Base-by-base conservation (phyloP, 768 basidiomycete species). In the Sporobolomyces phaffii region DNA sequence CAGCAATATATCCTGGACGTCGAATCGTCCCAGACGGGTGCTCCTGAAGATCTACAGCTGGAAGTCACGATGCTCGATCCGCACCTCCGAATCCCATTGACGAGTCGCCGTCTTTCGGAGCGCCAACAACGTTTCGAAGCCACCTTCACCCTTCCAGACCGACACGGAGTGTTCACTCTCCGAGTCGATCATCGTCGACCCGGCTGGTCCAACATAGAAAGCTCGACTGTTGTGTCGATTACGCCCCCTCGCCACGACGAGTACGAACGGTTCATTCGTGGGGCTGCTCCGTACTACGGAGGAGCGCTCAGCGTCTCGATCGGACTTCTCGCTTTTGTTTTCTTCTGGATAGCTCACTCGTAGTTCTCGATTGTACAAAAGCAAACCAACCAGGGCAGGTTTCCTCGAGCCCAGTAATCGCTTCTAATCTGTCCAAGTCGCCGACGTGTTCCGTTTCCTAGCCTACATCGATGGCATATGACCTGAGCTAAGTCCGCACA, bases 11-110 rank as follows among this genome's bases (percentile, higher is more conserved):
- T 82, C 22, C 81, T 88, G 1, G 82, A 85, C 29, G 82, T 98
- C 54, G 89, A 90, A 18, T 81, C 83, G 50, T 89, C 83, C 75
- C 80, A 87, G 57, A 87, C 90, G 0, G 86, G 86, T 76, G 83
- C 82, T 36, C 77, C 91, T 56, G 77, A 79, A 15, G 96, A 98
- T 76, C 76, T 98, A 33, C 94, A 97, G 73, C 82, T 98, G 56
- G 93, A 94, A 73, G 97, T 98, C 77, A 94, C 91, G 26, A 99
- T 99, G 96, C 85, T 99, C 44, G 96, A 99, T 77, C 96, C 96
- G 1, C 92, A 96, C 77, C 80, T 98, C 65, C 90, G 96, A 40
- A 90, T 86, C 18, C 79, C 87, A 10, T 82, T 99, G 14, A 83
- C 60, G 79, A 6, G 92, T 77, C 80, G 93, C 66, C 89, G 92